Base-by-base conservation (phyloP, 2,329 filamentous ascomycete genomes). In the Alternaria sp. region DNA sequence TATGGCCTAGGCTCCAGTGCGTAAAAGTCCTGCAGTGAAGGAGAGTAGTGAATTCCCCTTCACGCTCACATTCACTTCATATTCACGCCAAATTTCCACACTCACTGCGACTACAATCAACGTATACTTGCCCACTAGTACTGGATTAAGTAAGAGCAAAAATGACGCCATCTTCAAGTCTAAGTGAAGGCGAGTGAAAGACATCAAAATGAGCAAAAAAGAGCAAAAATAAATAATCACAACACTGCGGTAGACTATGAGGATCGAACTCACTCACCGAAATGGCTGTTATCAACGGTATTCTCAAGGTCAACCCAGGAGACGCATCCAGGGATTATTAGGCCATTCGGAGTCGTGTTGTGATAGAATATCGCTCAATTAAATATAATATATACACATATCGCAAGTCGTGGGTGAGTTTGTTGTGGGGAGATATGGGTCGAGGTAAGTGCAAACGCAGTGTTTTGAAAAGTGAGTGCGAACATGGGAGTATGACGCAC, bases 381-480 rank as follows among this genome's bases (percentile, higher is more conserved):
- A 2, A 25, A 1, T 9, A 11, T 1, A 1, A 36, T 23, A 21
- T 23, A n/a, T 12, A 17, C 1, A n/a, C n/a, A 49, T 49, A 49
- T 49, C 10, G 0, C 0, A 28, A 10, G 8, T 28, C 5, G 0
- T 12, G 1, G 26, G 15, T 1, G 23, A 3, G 5, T 12, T 49
- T 7, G 46, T n/a, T 26, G 46, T 28, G 23, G 46, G 21, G 19
- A 21, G 17, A 45, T 17, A 44, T 44, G 5, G 43, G 43, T 44
- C 43, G 11, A 19, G 5, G 11, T 21, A 11, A 45, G 43, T 8
- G 43, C 43, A 45, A 45, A 45, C 43, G 43, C 43, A 0, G 43
- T 45, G 19, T 0, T 19, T 17, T 1, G 45, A 10, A 3, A 3
- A 4, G 15, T 28, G 46, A 26, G 15, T 3, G 46, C 7, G 15